phyloP scores from a whole-genome alignment of 139 green algal species.

The Edaphochlamys debaryana region DNA sequence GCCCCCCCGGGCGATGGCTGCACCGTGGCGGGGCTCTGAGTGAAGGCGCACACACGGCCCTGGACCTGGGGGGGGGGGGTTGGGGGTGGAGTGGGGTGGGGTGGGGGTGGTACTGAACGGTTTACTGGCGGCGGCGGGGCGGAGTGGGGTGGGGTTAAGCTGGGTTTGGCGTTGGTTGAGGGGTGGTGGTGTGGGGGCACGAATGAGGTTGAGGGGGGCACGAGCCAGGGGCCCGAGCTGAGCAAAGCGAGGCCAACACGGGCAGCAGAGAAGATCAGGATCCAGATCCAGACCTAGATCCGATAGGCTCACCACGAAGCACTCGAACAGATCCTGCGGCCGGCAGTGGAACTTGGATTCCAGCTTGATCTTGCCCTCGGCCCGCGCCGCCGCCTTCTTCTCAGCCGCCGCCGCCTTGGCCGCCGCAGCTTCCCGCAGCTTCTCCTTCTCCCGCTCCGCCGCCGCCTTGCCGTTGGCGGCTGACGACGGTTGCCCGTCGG shows the following conservation, averaged over 20 bases:
- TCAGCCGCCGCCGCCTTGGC: constrained; percentile 13
- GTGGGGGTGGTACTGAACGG: not conserved
- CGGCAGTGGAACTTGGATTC: constrained; percentile 77
- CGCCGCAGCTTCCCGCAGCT: not conserved
- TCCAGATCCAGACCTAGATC: no score
- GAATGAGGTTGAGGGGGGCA: no score
- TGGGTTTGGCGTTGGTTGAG: no score
- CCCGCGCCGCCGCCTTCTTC: constrained; percentile 13
- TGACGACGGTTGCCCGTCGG: not conserved
- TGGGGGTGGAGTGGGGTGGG: not conserved
- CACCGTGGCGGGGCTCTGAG: constrained; percentile 53
- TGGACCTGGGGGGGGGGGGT: constrained; percentile 7
- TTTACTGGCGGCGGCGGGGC: not conserved
- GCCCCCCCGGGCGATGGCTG: constrained; percentile 61
- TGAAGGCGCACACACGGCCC: constrained; percentile 43
- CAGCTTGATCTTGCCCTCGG: constrained; percentile 55
- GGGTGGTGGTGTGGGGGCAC: no score
- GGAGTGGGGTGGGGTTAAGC: not conserved
- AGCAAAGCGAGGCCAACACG: no score
- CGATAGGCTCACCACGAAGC: constrained; percentile 75
- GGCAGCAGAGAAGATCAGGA: no score
- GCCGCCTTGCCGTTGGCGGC: not conserved
- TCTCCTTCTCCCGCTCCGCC: not conserved
- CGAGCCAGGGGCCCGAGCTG: no score
- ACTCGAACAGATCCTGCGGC: constrained; percentile 83